Conservation (phyloP, 2,329 filamentous ascomycete genomes). For the Calycina herbarum region DNA sequence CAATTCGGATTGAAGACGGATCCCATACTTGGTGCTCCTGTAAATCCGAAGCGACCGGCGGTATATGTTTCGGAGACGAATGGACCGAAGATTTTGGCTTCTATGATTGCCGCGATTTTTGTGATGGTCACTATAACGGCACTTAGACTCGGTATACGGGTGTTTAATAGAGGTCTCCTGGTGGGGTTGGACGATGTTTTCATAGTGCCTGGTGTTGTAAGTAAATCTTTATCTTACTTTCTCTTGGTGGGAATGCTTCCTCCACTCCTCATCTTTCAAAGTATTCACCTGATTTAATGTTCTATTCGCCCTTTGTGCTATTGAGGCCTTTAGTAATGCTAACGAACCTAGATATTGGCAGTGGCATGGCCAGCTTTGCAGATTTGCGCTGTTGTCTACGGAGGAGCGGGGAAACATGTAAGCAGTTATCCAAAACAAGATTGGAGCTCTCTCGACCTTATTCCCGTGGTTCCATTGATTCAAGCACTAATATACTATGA, state of each 20-base stretch:
- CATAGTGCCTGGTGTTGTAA: background rate
- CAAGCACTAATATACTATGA: background rate
- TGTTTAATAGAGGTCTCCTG: background rate
- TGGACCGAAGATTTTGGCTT: background rate
- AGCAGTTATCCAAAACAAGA: background rate
- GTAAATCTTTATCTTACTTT: background rate
- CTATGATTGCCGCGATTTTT: background rate
- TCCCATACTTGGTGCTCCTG: conserved; percentile 1
- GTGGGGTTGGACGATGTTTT: conserved; percentile 1
- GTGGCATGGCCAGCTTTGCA: conserved; percentile 1
- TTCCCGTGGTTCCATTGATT: background rate
- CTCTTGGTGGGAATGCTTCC: background rate
- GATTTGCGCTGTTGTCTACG: background rate
- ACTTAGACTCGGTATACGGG: background rate
- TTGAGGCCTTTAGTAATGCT: background rate
- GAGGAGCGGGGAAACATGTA: background rate
- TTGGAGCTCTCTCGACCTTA: too few relatives aligned
- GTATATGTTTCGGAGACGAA: conserved; percentile 1
- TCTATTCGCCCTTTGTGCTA: too few relatives aligned
- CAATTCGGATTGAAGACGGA: background rate
- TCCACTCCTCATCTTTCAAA: background rate
- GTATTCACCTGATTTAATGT: background rate
- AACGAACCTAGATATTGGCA: background rate
- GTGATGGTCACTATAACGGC: background rate
- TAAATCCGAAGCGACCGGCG: background rate